Evolutionary conservation across 257 asterid species (phyloP).

Genomic region (Solanum corneliomulleri): DNA sequence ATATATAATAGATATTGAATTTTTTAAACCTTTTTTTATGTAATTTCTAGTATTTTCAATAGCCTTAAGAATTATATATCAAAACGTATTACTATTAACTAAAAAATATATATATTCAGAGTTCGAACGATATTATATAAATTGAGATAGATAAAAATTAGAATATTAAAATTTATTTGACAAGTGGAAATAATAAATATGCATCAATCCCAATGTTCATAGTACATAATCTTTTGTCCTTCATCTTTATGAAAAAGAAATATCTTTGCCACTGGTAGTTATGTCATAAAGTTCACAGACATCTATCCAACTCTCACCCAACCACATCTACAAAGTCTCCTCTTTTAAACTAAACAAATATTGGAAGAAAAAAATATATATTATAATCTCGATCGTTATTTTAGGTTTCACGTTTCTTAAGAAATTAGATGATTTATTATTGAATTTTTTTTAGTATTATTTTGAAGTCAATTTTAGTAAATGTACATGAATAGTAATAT

Average conservation of each 20-base stretch:
- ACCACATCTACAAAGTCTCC: not conserved
- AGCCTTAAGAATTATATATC: not conserved
- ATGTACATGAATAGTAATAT: not conserved
- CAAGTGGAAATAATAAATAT: not conserved
- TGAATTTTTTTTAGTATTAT: too few relatives aligned
- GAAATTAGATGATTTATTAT: too few relatives aligned
- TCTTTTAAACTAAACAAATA: not conserved
- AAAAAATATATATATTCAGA: too few relatives aligned
- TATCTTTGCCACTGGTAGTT: not conserved
- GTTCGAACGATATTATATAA: too few relatives aligned
- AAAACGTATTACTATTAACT: too few relatives aligned
- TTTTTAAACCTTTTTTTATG: too few relatives aligned
- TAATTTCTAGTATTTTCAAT: too few relatives aligned
- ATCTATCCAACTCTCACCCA: conserved; percentile 1
- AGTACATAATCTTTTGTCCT: not conserved
- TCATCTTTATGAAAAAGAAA: not conserved
- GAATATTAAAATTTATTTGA: not conserved
- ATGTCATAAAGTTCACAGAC: not conserved
- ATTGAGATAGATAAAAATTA: not conserved
- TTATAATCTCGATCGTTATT: not conserved
- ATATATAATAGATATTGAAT: too few relatives aligned
- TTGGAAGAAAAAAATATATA: not conserved
- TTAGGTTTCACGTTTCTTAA: not conserved
- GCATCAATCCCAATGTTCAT: not conserved
- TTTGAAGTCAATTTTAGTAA: too few relatives aligned